Evolutionary conservation across 1,284 basidiomycete genomes (phyloP).

Genomic region (Stereum hirsutum): DNA sequence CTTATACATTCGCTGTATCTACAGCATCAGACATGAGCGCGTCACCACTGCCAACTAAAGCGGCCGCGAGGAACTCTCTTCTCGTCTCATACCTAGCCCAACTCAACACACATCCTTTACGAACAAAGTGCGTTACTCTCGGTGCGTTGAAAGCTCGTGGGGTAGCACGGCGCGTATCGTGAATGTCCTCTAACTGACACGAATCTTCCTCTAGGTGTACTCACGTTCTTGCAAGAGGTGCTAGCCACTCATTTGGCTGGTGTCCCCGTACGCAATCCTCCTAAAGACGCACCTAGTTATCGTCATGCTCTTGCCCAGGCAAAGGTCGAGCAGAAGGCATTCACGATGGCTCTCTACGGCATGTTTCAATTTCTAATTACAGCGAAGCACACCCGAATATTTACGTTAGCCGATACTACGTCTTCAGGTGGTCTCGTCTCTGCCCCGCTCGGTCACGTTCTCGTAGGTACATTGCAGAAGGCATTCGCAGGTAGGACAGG

Average conservation of each 20-base stretch:
- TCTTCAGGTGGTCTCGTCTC: too few relatives aligned
- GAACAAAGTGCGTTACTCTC: conserved; percentile 68
- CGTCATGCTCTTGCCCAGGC: conserved; percentile 42
- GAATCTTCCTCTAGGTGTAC: conserved; percentile 31
- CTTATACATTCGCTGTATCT: neutral
- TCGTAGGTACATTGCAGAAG: conserved; percentile 65
- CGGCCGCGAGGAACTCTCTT: conserved; percentile 34
- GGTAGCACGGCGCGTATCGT: too few relatives aligned
- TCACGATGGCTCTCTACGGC: conserved; percentile 82
- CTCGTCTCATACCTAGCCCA: conserved; percentile 56
- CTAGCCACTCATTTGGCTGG: conserved; percentile 66
- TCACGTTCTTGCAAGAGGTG: conserved; percentile 77
- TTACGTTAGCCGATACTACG: too few relatives aligned
- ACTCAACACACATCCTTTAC: conserved; percentile 55
- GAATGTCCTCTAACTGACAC: neutral
- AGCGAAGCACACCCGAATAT: too few relatives aligned
- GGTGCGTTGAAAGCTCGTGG: conserved; percentile 30
- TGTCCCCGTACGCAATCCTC: conserved; percentile 36
- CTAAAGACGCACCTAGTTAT: conserved; percentile 45
- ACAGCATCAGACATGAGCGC: conserved; percentile 23
- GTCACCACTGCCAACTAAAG: conserved; percentile 5
- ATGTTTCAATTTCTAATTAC: too few relatives aligned
- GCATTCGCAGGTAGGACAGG: conserved; percentile 73
- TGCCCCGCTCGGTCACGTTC: conserved; percentile 74
- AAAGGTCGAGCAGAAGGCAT: conserved; percentile 53